Percentiles rank a stretch among this genome's conserved stretches.
phyloP scores from a whole-genome alignment of 257 asterid genomes.

The Solanum pinnatisectum region DNA sequence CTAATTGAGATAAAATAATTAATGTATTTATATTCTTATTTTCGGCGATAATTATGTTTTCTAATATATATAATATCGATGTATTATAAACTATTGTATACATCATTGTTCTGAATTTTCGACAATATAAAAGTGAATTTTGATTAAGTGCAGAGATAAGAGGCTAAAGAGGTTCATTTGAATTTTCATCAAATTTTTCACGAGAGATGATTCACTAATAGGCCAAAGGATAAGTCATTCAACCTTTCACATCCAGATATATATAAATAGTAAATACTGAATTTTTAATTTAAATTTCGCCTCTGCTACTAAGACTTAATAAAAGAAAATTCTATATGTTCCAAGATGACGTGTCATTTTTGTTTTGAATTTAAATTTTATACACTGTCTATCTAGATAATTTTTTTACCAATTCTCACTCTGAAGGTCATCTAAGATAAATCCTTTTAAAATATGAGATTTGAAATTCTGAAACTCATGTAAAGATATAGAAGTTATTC shows the following conservation, averaged over 20 bases:
- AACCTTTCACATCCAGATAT: too few species aligned
- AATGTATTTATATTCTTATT: neutral
- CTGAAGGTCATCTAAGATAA: neutral
- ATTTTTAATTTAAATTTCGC: too few species aligned
- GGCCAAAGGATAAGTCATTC: too few species aligned
- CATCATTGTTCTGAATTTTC: too few species aligned
- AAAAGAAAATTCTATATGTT: neutral
- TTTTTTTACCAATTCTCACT: neutral
- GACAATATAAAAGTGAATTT: too few species aligned
- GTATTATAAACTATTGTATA: too few species aligned
- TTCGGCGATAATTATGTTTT: neutral
- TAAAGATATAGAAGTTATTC: neutral
- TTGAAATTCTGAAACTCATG: neutral
- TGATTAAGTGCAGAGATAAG: too few species aligned
- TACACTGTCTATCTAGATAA: fast-evolving
- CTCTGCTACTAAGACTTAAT: neutral
- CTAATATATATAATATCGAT: too few species aligned
- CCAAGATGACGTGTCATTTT: neutral
- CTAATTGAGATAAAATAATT: neutral
- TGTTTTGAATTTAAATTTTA: neutral
- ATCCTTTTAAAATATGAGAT: neutral
- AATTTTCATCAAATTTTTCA: too few species aligned
- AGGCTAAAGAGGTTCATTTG: too few species aligned
- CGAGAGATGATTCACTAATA: too few species aligned
- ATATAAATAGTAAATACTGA: too few species aligned